Base-by-base conservation (phyloP, 129 eudicot genomes). In the Tanacetum coccineum region DNA sequence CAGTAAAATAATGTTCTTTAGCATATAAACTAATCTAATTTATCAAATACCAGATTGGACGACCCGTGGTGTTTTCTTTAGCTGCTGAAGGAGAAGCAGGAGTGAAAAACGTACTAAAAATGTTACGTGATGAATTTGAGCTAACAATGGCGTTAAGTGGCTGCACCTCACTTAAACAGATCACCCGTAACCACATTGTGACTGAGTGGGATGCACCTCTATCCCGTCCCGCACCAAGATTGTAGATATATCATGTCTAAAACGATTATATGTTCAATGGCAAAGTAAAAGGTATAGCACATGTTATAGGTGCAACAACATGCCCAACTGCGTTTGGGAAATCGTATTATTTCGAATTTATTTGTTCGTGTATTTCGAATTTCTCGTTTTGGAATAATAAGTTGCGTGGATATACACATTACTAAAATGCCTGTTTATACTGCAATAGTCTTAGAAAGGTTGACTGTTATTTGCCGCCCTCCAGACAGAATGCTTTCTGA, bases 71-170 rank as follows among this genome's bases (percentile, higher is more conserved):
- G 49, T 90, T 82, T 64, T 84, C 92, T 2, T 81, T 93, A 85
- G 98, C 98, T 62, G 96, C 91, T 60, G 91, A 93, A 57, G 98
- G 96, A 79, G 98, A 93, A 76, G 83, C 83, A 10, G 98, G 98
- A 10, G 95, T 93, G 8, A 86, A 64, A 68, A 88, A 88, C 50
- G 95, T 88, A 59, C 96, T 93, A 14, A 81, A 88, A 62, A 93
- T 93, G 96, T 59, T 93, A 62, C 89, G 90, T 0, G 98, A 88
- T 9, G 98, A 93, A 70, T 88, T 93, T 67, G 98, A 88, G 86
- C 60, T 93, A 20, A 86, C 98, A 0, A 93, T 93, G 98, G 96
- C 98, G 12, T 74, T 93, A 84, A 88, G 95, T 54, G 98, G 98
- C 30, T 88, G 96, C 73, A 86, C 84, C 51, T 76, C 95, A 6